Evolutionary conservation across 1,284 basidiomycete species (phyloP).

Genomic region (Phylloporus sp.): DNA sequence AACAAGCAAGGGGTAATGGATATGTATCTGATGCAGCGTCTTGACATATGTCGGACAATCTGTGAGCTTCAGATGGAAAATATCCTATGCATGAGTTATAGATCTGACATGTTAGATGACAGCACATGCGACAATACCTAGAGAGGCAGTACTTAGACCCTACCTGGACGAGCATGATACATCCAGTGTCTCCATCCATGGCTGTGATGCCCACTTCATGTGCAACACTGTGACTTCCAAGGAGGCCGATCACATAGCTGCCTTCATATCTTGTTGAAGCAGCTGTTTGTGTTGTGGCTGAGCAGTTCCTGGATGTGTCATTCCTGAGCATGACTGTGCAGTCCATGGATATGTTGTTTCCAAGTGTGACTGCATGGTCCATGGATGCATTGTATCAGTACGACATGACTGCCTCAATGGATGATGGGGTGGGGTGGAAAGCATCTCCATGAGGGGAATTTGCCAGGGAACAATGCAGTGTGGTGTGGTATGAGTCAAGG

Average conservation of each 20-base stretch:
- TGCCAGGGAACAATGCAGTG: too few relatives aligned
- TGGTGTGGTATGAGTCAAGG: too few relatives aligned
- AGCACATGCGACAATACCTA: not conserved
- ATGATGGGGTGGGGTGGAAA: slow-evolving; percentile 21
- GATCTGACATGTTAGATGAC: not conserved
- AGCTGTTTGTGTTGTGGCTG: too few relatives aligned
- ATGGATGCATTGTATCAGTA: slow-evolving; percentile 34
- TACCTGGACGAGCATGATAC: slow-evolving; percentile 75
- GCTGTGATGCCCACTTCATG: slow-evolving; percentile 87
- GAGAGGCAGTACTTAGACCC: slow-evolving; percentile 6
- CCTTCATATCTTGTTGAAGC: slow-evolving; percentile 60
- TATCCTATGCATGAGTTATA: not conserved
- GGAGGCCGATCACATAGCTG: slow-evolving; percentile 65
- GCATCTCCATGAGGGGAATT: not conserved
- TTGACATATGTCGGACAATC: slow-evolving; percentile 88
- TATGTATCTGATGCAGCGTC: slow-evolving; percentile 83
- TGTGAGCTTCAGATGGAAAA: slow-evolving; percentile 56
- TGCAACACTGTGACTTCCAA: slow-evolving; percentile 76
- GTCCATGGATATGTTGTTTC: slow-evolving; percentile 62
- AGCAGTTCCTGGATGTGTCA: too few relatives aligned
- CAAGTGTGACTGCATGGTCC: slow-evolving; percentile 51
- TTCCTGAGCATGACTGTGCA: slow-evolving; percentile 61
- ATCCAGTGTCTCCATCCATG: slow-evolving; percentile 80
- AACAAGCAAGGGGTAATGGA: slow-evolving; percentile 73
- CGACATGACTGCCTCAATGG: slow-evolving; percentile 20